Evolutionary conservation across 169 alveolate species (phyloP), one percentile per base, ranked within the genome.

Genomic region (Eimeria zaria): DNA sequence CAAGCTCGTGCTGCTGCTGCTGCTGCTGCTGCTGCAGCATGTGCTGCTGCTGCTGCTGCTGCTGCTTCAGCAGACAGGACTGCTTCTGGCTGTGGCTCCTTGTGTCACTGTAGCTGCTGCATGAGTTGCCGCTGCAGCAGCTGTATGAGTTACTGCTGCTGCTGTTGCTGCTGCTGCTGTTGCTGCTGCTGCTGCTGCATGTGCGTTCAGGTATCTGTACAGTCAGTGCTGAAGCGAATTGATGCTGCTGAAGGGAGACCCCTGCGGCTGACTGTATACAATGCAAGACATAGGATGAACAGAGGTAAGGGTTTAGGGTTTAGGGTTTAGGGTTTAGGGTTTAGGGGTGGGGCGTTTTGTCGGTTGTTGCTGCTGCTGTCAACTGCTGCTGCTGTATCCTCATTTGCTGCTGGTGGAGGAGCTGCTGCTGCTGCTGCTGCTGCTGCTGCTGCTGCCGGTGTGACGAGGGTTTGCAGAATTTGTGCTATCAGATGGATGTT

Each of bases 221-320:
- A 69, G 46, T 69, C 80, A 44, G 80, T 24, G 80, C 44, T 69
- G 80, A 69, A 69, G 80, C 80, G 80, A 12, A 69, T 69, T 36
- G 80, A 69, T 36, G 80, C 80, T 36, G 80, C 39, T 5, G 80
- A 69, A 16, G 80, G 80, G n/a, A n/a, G 80, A 44, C 80, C 80
- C 80, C 9, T 69, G 41, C 11, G 41, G 44, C 80, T 69, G 46
- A 69, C 80, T 36, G 80, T 69, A 11, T 69, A 69, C 80, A 69
- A 69, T 22, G 80, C 80, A 20, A 6, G 80, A 33, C 80, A 69
- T 44, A 7, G 80, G 16, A 69, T 69, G 80, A 69, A 8, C 24
- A 39, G 80, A n/a, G 80, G 80, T 20, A 69, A 69, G 80, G 80
- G 80, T 69, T n/a, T 36, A 69, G 80, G 80, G 46, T 58, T 58